Percentiles rank a stretch among this genome's conserved stretches.
phyloP scores from a whole-genome alignment of 2,329 filamentous ascomycete species.

The Aspergillus costaricaensis region DNA sequence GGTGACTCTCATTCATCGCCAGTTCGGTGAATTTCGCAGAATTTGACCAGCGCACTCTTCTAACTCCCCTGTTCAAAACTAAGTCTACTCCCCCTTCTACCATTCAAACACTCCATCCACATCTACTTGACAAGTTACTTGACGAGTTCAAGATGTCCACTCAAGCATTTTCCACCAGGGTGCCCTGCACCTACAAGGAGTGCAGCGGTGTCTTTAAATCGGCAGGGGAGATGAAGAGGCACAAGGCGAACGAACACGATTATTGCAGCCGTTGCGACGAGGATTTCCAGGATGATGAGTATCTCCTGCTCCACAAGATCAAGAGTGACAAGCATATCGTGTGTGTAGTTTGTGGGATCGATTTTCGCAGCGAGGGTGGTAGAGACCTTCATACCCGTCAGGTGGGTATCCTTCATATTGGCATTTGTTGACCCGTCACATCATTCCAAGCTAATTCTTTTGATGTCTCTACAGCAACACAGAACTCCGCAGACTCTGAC shows the following conservation, averaged over 20 bases:
- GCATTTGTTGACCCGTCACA: background rate
- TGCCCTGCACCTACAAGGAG: slow-evolving; percentile 49
- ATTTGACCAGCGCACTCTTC: no score
- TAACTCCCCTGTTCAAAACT: background rate
- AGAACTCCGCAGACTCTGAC: slow-evolving; percentile 51
- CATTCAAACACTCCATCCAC: background rate
- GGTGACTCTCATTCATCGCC: background rate
- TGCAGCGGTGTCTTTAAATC: slow-evolving; percentile 52
- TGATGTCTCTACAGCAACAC: slow-evolving; percentile 47
- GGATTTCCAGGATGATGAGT: slow-evolving; percentile 51
- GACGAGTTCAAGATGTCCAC: slow-evolving; percentile 13
- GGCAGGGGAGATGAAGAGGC: slow-evolving; percentile 49
- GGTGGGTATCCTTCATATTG: slow-evolving; percentile 37
- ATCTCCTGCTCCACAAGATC: slow-evolving; percentile 53
- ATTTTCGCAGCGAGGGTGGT: slow-evolving; percentile 57
- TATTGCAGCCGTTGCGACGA: slow-evolving; percentile 46
- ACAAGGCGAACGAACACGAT: slow-evolving; percentile 51
- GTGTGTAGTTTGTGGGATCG: slow-evolving; percentile 59
- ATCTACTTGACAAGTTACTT: background rate
- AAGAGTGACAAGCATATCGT: slow-evolving; percentile 50
- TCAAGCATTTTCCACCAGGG: slow-evolving; percentile 21
- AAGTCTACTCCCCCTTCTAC: background rate
- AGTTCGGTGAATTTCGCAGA: background rate
- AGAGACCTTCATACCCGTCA: slow-evolving; percentile 54
- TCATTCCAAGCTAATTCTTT: background rate